A percentile compares a stretch with the other conserved stretches of the same genome.
Conservation (phyloP, 108 stramenopile species). For the Mediolabrus comicus region DNA sequence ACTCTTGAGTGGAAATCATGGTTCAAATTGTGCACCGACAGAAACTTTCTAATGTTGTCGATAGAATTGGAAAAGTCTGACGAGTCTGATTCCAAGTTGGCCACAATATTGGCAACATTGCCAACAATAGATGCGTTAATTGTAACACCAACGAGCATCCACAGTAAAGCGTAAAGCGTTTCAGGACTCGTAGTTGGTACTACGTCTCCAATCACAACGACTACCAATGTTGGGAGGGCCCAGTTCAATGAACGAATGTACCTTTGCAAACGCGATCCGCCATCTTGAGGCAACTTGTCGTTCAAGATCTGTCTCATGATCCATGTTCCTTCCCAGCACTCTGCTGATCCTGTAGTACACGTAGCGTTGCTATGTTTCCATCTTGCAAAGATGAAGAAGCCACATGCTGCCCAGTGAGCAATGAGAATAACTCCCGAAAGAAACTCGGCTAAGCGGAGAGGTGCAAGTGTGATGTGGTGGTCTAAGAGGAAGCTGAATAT, state of each 20-base stretch:
- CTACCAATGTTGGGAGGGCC: conserved; percentile 62
- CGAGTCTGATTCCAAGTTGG: conserved; percentile 45
- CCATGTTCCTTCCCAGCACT: conserved; percentile 56
- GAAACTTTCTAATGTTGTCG: conserved; percentile 49
- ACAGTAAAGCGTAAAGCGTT: conserved; percentile 53
- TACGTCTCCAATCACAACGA: conserved; percentile 62
- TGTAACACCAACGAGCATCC: conserved; percentile 52
- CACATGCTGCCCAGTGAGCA: conserved; percentile 57
- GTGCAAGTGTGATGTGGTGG: conserved; percentile 19
- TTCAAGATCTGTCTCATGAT: conserved; percentile 47
- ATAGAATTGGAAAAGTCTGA: conserved; percentile 32
- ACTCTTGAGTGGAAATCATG: conserved; percentile 36
- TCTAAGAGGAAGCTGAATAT: conserved; percentile 31
- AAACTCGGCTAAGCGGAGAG: conserved; percentile 37
- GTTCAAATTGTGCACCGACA: conserved; percentile 38
- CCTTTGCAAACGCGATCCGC: conserved; percentile 26
- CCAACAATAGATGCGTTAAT: conserved; percentile 63
- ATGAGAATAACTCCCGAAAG: conserved; percentile 44
- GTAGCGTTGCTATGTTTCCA: conserved; percentile 4
- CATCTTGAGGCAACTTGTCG: conserved; percentile 42
- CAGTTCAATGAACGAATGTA: conserved; percentile 60
- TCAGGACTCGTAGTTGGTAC: conserved; percentile 44
- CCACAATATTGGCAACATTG: conserved; percentile 54
- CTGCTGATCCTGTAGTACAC: not conserved
- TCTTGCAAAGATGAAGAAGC: conserved; percentile 51